Percentiles rank a stretch among this genome's conserved stretches.
Evolutionary conservation across 139 green algal genomes (phyloP).

Genomic region (Ettlia oleoabundans): DNA sequence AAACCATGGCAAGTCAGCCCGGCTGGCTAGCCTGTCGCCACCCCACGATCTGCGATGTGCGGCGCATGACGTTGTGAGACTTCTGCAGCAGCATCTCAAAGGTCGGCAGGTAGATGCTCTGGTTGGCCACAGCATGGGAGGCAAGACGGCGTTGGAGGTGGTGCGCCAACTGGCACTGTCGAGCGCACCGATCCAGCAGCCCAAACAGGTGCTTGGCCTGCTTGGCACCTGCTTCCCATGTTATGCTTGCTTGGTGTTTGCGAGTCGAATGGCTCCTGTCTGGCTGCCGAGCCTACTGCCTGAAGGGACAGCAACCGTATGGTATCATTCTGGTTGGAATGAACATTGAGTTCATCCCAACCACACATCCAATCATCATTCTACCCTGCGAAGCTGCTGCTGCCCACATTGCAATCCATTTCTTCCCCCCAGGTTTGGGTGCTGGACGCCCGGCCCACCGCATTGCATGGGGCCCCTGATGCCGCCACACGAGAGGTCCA

Average conservation of each 20-base stretch:
- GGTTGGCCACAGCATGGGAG: slow-evolving; percentile 79
- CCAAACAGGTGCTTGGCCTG: slow-evolving; percentile 51
- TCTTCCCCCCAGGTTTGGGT: too few species aligned
- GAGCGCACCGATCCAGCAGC: not conserved
- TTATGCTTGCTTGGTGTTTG: too few species aligned
- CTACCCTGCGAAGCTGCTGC: too few species aligned
- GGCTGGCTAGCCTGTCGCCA: slow-evolving; percentile 45
- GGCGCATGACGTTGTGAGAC: slow-evolving; percentile 67
- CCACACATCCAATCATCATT: too few species aligned
- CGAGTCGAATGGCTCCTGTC: too few species aligned
- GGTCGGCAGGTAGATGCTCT: slow-evolving; percentile 47
- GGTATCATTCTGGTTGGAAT: too few species aligned
- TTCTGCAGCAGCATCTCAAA: slow-evolving; percentile 47
- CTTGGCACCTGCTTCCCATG: too few species aligned
- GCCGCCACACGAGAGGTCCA: slow-evolving; percentile 36
- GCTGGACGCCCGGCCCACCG: slow-evolving; percentile 75
- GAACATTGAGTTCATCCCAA: too few species aligned
- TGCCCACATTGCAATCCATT: too few species aligned
- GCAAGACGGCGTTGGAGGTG: slow-evolving; percentile 79
- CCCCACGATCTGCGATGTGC: slow-evolving; percentile 74
- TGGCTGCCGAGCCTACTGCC: too few species aligned
- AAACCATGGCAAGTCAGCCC: slow-evolving; percentile 63
- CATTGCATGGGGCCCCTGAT: not conserved
- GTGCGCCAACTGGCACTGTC: slow-evolving; percentile 45
- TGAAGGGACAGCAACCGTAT: too few species aligned